phyloP scores from a whole-genome alignment of 768 basidiomycete genomes.

The Podaxis rugospora region DNA sequence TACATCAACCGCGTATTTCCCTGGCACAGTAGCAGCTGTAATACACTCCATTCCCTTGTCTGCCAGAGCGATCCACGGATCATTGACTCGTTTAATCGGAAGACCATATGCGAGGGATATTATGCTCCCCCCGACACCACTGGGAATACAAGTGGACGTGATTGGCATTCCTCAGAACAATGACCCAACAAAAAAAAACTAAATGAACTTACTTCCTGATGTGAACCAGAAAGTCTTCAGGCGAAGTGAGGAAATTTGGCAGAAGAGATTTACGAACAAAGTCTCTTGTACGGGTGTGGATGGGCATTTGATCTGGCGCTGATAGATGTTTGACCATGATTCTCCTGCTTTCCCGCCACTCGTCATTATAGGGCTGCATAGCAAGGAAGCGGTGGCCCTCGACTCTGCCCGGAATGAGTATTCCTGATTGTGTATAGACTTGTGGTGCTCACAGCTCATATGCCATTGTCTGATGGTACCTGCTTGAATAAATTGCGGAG shows the following conservation, averaged over 20 bases:
- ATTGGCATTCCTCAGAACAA: not conserved
- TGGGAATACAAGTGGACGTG: not conserved
- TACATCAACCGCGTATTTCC: conserved; percentile 33
- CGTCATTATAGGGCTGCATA: conserved; percentile 1
- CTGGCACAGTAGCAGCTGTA: conserved; percentile 11
- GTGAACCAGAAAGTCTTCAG: conserved; percentile 1
- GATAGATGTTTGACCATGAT: conserved; percentile 1
- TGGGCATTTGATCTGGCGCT: not conserved
- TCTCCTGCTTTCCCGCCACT: conserved; percentile 7
- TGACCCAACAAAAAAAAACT: not conserved
- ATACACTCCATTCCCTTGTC: conserved; percentile 20
- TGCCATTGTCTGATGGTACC: not conserved
- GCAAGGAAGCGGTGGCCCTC: not conserved
- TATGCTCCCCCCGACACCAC: conserved; percentile 7
- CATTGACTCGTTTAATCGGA: conserved; percentile 14
- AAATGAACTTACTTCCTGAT: conserved; percentile 11
- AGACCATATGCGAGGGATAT: conserved; percentile 10
- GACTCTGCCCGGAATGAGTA: not conserved
- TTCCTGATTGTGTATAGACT: not conserved
- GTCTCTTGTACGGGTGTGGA: not conserved
- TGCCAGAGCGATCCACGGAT: conserved; percentile 26
- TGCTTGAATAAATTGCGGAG: conserved; percentile 15
- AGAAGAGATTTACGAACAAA: not conserved
- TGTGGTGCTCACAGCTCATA: conserved; percentile 3
- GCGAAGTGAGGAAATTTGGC: conserved; percentile 1